These are phyloP conservation scores for Suillus subluteus DNA, from an alignment of 768 basidiomycete species.

Conservation along the genomic window DNA sequence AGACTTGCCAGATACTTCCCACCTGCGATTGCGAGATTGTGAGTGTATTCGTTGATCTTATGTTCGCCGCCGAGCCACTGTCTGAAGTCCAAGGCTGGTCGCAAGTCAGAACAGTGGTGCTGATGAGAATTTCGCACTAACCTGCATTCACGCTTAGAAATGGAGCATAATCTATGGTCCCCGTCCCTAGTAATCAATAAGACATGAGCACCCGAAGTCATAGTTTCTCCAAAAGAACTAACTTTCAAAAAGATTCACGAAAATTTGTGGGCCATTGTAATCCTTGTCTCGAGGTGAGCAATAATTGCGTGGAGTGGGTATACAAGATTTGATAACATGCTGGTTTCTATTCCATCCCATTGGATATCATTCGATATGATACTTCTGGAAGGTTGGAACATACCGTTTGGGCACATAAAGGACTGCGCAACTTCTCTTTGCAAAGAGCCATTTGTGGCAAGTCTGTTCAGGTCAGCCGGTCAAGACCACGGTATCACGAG, in stretches of 20 bases:
- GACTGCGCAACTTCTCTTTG: constrained; percentile 67
- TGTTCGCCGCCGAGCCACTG: constrained; percentile 75
- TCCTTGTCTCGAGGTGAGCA: constrained; percentile 46
- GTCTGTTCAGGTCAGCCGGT: constrained; percentile 46
- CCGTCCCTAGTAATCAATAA: constrained; percentile 51
- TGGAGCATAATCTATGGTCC: constrained; percentile 59
- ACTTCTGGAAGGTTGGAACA: background rate
- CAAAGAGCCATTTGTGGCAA: constrained; percentile 85
- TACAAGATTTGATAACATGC: constrained; percentile 57
- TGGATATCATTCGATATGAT: background rate
- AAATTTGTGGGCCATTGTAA: constrained; percentile 36
- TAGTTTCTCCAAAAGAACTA: background rate
- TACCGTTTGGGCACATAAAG: constrained; percentile 75
- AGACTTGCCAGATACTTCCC: constrained; percentile 61
- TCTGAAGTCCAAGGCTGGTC: constrained; percentile 71
- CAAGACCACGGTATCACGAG: background rate
- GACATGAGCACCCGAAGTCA: background rate
- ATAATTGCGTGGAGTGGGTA: constrained; percentile 61
- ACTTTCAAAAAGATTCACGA: constrained; percentile 57
- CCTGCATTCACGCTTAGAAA: constrained; percentile 59
- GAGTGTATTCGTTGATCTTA: constrained; percentile 72
- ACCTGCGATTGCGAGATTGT: constrained; percentile 66
- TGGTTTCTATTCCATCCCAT: constrained; percentile 53
- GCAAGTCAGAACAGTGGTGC: constrained; percentile 11
- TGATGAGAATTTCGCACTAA: constrained; percentile 26